Conservation (phyloP, 2,329 filamentous ascomycete species). For the Cladosporium phlei region DNA sequence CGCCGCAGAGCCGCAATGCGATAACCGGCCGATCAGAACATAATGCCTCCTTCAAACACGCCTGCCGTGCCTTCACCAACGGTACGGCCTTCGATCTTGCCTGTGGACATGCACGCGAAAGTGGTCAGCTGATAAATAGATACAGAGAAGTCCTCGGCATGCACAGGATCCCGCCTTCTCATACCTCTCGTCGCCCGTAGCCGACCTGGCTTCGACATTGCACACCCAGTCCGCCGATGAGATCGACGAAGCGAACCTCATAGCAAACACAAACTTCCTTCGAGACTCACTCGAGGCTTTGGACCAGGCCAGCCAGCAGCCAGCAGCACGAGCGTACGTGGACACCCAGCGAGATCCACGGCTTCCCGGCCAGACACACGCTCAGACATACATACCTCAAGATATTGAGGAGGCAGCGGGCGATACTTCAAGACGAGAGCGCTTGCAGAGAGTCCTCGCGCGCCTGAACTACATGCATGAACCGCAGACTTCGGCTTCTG, state of each 20-base stretch:
- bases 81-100: constrained; percentile 4
- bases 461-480: constrained; percentile 42
- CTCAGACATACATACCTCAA: constrained; percentile 11
- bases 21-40: not conserved
- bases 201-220: constrained; percentile 48
- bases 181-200: constrained; percentile 48
- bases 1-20: not conserved
- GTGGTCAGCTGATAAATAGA: constrained; percentile 2
- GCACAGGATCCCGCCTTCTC: constrained; percentile 19
- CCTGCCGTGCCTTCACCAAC: constrained; percentile 11
- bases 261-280: constrained; percentile 50
- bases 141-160: not conserved
- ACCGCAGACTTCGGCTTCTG: constrained; percentile 24
- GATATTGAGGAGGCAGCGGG: constrained; percentile 24
- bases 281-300: constrained; percentile 38
- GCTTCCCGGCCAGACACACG: not conserved
- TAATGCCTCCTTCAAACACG: constrained; percentile 9
- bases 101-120: not conserved
- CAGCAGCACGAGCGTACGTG: constrained; percentile 15
- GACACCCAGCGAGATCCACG: constrained; percentile 24
- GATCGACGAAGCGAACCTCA: constrained; percentile 45
- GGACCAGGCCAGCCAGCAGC: constrained; percentile 15
- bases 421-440: constrained; percentile 37
- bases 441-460: constrained; percentile 43
- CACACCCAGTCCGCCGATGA: constrained; percentile 34